phyloP scores from a whole-genome alignment of 1,139 yeast species.

The Wickerhamomyces sp. region DNA sequence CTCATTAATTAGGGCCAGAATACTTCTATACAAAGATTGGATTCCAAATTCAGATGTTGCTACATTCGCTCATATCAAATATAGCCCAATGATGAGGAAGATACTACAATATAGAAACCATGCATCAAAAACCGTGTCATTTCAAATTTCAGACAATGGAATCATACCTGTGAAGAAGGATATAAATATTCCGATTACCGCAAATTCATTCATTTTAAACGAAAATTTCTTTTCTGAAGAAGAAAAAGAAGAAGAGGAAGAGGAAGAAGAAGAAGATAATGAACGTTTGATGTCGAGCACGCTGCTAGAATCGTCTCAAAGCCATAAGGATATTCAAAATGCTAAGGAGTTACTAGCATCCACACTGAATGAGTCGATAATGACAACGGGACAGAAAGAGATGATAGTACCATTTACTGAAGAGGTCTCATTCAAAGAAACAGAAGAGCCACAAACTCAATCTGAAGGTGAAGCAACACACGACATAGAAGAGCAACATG shows the following conservation, averaged over 20 bases:
- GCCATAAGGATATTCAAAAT: slow-evolving; percentile 10
- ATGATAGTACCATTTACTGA: neutral
- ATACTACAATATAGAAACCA: slow-evolving; percentile 7
- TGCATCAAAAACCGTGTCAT: slow-evolving; percentile 8
- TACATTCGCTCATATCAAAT: slow-evolving; percentile 15
- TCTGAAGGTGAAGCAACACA: neutral
- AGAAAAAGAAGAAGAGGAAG: slow-evolving; percentile 1
- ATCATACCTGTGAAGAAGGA: slow-evolving; percentile 3
- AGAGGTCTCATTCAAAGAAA: neutral
- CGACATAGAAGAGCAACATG: neutral
- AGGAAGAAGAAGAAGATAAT: slow-evolving; percentile 5
- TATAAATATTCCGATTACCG: neutral
- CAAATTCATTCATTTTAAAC: slow-evolving; percentile 10
- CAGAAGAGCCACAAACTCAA: slow-evolving; percentile 2
- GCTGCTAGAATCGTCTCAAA: slow-evolving; percentile 12
- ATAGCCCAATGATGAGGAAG: slow-evolving; percentile 12
- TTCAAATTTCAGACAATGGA: slow-evolving; percentile 8
- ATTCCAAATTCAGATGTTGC: slow-evolving; percentile 5
- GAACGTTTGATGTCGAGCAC: slow-evolving; percentile 1
- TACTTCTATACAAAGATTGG: slow-evolving; percentile 22
- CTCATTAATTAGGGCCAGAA: slow-evolving; percentile 14
- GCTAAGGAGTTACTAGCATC: slow-evolving; percentile 15
- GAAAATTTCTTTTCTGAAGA: slow-evolving; percentile 11
- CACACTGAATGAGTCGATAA: neutral
- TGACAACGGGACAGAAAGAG: neutral